phyloP scores from a whole-genome alignment of 208 protist species.

The Crithidia sp. region DNA sequence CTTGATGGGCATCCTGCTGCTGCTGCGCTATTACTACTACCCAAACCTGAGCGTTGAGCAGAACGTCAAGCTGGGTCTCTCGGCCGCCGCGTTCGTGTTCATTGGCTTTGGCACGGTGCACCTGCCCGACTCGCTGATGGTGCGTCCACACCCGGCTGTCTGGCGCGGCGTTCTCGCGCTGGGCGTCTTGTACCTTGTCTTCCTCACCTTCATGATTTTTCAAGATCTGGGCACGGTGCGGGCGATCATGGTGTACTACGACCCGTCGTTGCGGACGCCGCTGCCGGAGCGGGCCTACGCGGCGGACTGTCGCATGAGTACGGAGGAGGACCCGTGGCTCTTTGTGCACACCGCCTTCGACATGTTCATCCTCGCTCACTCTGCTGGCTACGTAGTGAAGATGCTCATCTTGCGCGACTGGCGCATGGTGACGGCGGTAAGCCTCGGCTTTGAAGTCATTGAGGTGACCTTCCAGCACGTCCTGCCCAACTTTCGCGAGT shows the following conservation, averaged over 20 bases:
- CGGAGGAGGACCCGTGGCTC: constrained; percentile 79
- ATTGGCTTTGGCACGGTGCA: constrained; percentile 92
- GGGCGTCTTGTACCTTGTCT: constrained; percentile 90
- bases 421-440: constrained; percentile 85
- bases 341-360: constrained; percentile 89
- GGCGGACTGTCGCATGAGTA: constrained; percentile 93
- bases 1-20: constrained; percentile 48
- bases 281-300: constrained; percentile 93
- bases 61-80: constrained; percentile 75
- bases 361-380: constrained; percentile 95
- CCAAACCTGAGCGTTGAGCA: constrained; percentile 41
- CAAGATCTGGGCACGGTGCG: constrained; percentile 76
- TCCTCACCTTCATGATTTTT: constrained; percentile 94
- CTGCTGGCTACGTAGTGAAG: constrained; percentile 95
- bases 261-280: constrained; percentile 68
- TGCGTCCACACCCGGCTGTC: constrained; percentile 95
- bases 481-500: constrained; percentile 97
- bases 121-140: constrained; percentile 92
- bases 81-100: constrained; percentile 75
- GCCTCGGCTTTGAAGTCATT: constrained; percentile 94
- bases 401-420: constrained; percentile 94
- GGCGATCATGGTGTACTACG: constrained; percentile 74
- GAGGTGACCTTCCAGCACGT: constrained; percentile 96
- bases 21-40: constrained; percentile 73
- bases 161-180: constrained; percentile 94